These are phyloP conservation scores for Wallacemonas rigidus DNA, from an alignment of 208 protist genomes.

Conservation along the genomic window DNA sequence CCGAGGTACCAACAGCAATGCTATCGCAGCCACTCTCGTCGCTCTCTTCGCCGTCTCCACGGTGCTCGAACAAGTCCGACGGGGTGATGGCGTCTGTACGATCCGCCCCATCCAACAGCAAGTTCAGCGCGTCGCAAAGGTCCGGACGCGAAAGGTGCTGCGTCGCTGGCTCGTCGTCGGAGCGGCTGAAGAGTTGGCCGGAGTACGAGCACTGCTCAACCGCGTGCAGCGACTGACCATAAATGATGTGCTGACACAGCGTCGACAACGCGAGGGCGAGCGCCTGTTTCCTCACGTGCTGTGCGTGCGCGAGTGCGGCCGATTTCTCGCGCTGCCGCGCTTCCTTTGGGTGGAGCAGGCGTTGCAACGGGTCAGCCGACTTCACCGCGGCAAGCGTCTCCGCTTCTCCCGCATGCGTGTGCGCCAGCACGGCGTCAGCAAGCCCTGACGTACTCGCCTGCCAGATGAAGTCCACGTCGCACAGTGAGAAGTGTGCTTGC, in stretches of 20 bases:
- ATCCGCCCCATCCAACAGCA: neutral
- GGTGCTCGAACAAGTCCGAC: neutral
- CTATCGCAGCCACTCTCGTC: neutral
- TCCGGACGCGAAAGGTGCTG: neutral
- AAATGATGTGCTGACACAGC: slow-evolving; percentile 54
- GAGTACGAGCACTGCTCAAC: slow-evolving; percentile 59
- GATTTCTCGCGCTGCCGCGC: neutral
- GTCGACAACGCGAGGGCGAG: slow-evolving; percentile 31
- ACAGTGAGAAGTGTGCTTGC: slow-evolving; percentile 37
- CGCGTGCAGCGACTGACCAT: slow-evolving; percentile 50
- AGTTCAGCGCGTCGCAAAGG: neutral
- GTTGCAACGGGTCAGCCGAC: slow-evolving; percentile 1
- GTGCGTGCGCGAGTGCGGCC: neutral
- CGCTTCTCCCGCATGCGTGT: neutral
- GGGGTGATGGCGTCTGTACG: neutral
- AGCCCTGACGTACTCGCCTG: slow-evolving; percentile 13
- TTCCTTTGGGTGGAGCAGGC: slow-evolving; percentile 17
- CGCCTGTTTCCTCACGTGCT: slow-evolving; percentile 16
- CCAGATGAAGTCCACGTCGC: slow-evolving; percentile 62
- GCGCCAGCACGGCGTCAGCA: slow-evolving; percentile 9
- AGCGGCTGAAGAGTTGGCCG: neutral
- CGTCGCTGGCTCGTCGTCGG: neutral
- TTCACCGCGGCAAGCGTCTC: neutral
- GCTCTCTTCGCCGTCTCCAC: neutral
- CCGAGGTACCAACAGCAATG: too few relatives aligned